Conservation (phyloP, 192 early-diverging fungal genomes). For the Podila verticillata region DNA sequence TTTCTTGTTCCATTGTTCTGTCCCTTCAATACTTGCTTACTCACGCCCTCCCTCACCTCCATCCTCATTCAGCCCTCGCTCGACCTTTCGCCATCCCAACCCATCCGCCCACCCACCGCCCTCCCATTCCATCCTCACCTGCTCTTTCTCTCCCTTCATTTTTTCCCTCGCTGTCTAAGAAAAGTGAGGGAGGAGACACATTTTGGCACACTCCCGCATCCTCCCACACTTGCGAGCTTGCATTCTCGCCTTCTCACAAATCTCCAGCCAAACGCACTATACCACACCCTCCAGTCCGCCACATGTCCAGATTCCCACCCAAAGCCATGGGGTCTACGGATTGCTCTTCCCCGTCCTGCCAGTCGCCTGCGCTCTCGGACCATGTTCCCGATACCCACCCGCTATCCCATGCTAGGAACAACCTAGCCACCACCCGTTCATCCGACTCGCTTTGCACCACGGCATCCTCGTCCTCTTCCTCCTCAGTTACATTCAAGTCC, state of each 20-base stretch:
- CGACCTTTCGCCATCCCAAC: neutral
- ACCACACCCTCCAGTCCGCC: neutral
- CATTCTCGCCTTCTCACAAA: neutral
- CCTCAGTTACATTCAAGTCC: neutral
- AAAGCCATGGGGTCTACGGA: neutral
- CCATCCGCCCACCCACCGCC: no score
- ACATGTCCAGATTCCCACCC: neutral
- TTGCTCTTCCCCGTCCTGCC: neutral
- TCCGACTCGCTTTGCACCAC: constrained; percentile 4
- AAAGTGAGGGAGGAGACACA: neutral
- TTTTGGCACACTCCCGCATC: neutral
- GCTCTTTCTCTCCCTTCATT: neutral
- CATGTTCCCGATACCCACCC: neutral
- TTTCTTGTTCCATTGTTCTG: constrained; percentile 1
- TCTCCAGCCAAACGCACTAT: no score
- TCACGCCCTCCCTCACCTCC: constrained; percentile 3
- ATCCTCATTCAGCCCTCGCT: constrained; percentile 7
- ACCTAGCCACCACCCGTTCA: neutral
- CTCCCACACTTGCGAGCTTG: neutral
- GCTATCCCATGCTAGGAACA: neutral
- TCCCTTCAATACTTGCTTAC: constrained; percentile 6
- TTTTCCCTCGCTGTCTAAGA: neutral
- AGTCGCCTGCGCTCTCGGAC: constrained; percentile 1
- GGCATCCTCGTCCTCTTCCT: neutral
- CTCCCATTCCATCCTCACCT: neutral